phyloP scores from a whole-genome alignment of 306 rosid genomes.

The Castanea crenata region DNA sequence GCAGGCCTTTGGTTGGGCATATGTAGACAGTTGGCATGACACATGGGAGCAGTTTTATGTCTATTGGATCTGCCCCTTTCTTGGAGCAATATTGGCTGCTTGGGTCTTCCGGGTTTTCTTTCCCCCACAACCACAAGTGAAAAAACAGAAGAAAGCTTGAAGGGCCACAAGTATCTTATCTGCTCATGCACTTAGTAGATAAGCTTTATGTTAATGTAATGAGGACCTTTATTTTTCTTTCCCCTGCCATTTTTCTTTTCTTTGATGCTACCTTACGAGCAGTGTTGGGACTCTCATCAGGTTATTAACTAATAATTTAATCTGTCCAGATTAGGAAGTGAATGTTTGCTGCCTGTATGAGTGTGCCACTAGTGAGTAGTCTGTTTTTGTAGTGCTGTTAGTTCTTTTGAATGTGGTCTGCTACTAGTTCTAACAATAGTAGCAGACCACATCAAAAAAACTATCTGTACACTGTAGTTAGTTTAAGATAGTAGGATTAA shows the following conservation, averaged over 20 bases:
- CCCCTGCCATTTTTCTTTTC: neutral
- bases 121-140: slow-evolving; percentile 32
- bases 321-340: neutral
- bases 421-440: no score
- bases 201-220: neutral
- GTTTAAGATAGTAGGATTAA: neutral
- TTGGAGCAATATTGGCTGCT: slow-evolving; percentile 72
- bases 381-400: neutral
- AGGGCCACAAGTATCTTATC: neutral
- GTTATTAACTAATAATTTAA: neutral
- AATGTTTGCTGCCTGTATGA: neutral
- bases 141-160: slow-evolving; percentile 61
- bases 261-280: neutral
- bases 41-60: slow-evolving; percentile 92
- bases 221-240: neutral
- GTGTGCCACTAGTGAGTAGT: neutral
- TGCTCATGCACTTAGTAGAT: neutral
- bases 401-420: neutral
- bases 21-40: slow-evolving; percentile 59
- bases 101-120: slow-evolving; percentile 67
- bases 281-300: slow-evolving; percentile 3
- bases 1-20: slow-evolving; percentile 97
- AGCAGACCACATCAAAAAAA: no score
- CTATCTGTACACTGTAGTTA: neutral
- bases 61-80: slow-evolving; percentile 77